These are phyloP conservation scores for Cantharellus anzutake DNA, from an alignment of 768 basidiomycete species.

Conservation along the genomic window DNA sequence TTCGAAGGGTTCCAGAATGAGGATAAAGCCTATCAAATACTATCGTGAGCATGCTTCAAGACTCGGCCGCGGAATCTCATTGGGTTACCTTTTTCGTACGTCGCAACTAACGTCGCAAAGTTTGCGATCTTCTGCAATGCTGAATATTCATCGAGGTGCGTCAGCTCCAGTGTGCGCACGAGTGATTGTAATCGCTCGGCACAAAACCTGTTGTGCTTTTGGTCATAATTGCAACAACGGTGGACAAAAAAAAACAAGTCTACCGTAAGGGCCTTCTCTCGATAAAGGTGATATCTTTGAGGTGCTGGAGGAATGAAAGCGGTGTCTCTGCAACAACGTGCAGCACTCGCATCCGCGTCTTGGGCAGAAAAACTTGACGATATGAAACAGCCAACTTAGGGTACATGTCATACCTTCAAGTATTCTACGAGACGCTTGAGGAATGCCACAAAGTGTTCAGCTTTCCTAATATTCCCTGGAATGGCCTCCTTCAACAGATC, in stretches of 20 bases:
- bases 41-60: neutral
- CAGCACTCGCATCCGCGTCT: slow-evolving; percentile 98
- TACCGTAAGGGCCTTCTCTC: slow-evolving; percentile 83
- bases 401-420: slow-evolving; percentile 48
- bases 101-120: slow-evolving; percentile 92
- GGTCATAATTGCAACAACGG: neutral
- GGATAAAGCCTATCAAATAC: slow-evolving; percentile 53
- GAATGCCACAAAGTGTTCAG: slow-evolving; percentile 98
- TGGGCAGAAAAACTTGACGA: neutral
- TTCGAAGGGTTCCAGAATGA: slow-evolving; percentile 95
- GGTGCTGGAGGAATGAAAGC: slow-evolving; percentile 85
- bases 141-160: slow-evolving; percentile 75
- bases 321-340: slow-evolving; percentile 99
- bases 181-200: slow-evolving; percentile 89
- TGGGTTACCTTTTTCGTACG: slow-evolving; percentile 81
- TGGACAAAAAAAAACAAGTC: slow-evolving; percentile 9
- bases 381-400: neutral
- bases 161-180: slow-evolving; percentile 80
- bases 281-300: slow-evolving; percentile 98
- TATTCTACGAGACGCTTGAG: slow-evolving; percentile 97
- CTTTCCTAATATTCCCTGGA: slow-evolving; percentile 95
- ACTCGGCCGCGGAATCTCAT: neutral
- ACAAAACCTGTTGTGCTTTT: slow-evolving; percentile 49
- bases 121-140: slow-evolving; percentile 87
- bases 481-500: slow-evolving; percentile 90